Conservation (phyloP, 495 filamentous ascomycete genomes). For the Penicillium atrosanguineum region DNA sequence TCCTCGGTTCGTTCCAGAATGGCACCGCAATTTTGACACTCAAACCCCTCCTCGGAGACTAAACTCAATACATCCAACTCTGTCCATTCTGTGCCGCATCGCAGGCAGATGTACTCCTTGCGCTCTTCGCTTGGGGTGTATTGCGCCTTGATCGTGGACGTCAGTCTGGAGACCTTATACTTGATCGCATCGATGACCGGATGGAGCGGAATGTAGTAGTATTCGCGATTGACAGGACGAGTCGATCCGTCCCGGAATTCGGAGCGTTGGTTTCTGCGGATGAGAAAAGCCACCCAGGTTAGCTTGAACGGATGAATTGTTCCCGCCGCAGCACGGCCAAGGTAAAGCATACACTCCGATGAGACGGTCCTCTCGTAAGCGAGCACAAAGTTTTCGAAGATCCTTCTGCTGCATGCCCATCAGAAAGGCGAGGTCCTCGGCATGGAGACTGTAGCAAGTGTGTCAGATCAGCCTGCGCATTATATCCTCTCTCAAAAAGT, state of each 20-base stretch:
- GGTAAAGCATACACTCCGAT: conserved; percentile 62
- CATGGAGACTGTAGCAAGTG: conserved; percentile 58
- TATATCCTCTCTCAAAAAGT: conserved; percentile 2
- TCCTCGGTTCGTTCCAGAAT: conserved; percentile 65
- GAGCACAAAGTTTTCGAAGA: conserved; percentile 80
- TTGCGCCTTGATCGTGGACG: conserved; percentile 77
- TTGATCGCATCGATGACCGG: conserved; percentile 96
- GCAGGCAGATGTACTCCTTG: conserved; percentile 85
- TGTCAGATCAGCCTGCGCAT: conserved; percentile 2
- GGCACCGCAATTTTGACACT: conserved; percentile 77
- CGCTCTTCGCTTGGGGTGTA: conserved; percentile 77
- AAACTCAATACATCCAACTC: conserved; percentile 79
- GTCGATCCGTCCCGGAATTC: conserved; percentile 78
- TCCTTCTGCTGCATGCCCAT: conserved; percentile 87
- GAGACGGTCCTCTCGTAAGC: conserved; percentile 80
- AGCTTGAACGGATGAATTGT: background rate
- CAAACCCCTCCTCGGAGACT: conserved; percentile 63
- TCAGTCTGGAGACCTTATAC: conserved; percentile 81
- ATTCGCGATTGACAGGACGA: conserved; percentile 78
- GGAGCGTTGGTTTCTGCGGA: conserved; percentile 66
- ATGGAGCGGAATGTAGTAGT: conserved; percentile 95
- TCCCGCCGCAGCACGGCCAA: background rate
- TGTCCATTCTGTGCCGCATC: conserved; percentile 78
- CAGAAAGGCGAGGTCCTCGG: conserved; percentile 81
- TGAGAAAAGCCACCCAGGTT: conserved; percentile 1